phyloP scores from a whole-genome alignment of 805 yeast species.

The Sugiyamaella floridensis region DNA sequence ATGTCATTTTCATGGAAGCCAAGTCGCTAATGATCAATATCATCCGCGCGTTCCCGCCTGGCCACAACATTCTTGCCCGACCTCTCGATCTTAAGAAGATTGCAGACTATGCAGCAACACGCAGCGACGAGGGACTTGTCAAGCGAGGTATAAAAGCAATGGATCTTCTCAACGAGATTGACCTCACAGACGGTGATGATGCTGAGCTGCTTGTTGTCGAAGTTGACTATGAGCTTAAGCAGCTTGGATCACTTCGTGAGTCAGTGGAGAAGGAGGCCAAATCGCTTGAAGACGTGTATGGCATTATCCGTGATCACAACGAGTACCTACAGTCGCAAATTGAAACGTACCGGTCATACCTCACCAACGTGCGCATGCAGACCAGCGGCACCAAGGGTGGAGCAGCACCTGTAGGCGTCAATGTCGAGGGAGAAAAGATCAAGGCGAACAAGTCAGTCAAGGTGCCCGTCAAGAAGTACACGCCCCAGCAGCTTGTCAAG shows the following conservation, averaged over 20 bases:
- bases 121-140: slow-evolving; percentile 25
- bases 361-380: slow-evolving; percentile 30
- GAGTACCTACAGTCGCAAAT: slow-evolving; percentile 31
- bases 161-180: slow-evolving; percentile 26
- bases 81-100: slow-evolving; percentile 27
- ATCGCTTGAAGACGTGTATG: slow-evolving; percentile 28
- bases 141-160: slow-evolving; percentile 30
- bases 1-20: slow-evolving; percentile 31
- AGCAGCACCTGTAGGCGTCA: slow-evolving; percentile 16
- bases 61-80: slow-evolving; percentile 17
- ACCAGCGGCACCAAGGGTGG: slow-evolving; percentile 24
- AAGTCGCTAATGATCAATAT: slow-evolving; percentile 32
- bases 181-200: slow-evolving; percentile 21
- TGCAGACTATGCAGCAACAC: slow-evolving; percentile 29
- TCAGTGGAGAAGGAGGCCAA: slow-evolving; percentile 27
- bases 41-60: slow-evolving; percentile 30
- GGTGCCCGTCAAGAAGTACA: slow-evolving; percentile 22
- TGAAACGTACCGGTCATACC: slow-evolving; percentile 32
- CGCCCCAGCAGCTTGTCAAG: slow-evolving; percentile 21
- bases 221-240: slow-evolving; percentile 30
- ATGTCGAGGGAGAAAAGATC: slow-evolving; percentile 13
- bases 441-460: slow-evolving; percentile 10
- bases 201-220: slow-evolving; percentile 26
- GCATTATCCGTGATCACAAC: slow-evolving; percentile 31
- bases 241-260: slow-evolving; percentile 29